Evolutionary conservation across 129 eudicot genomes (phyloP).

Genomic region (Escallonia rubra): DNA sequence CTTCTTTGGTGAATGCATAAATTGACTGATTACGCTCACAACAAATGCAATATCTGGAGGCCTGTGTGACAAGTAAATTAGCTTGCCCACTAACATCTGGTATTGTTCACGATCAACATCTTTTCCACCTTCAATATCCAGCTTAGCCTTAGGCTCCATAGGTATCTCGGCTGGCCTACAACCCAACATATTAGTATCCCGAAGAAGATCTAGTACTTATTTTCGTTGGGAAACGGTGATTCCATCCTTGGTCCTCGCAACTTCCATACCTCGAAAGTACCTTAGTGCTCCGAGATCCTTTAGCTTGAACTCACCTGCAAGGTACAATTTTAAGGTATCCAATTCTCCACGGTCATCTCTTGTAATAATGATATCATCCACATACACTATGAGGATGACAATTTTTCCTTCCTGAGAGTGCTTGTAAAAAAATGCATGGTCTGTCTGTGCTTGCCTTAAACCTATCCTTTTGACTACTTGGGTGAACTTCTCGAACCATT

Average conservation of each 20-base stretch:
- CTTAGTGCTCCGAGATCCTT: not conserved
- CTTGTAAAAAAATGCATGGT: no score
- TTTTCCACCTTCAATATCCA: not conserved
- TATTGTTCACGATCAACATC: not conserved
- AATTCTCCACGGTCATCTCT: no score
- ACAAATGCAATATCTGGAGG: not conserved
- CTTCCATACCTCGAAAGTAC: not conserved
- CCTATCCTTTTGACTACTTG: no score
- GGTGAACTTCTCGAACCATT: no score
- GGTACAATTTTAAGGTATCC: no score
- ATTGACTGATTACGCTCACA: not conserved
- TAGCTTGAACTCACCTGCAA: not conserved
- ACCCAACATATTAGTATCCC: no score
- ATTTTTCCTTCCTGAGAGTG: no score
- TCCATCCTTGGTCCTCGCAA: not conserved
- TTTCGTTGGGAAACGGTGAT: not conserved
- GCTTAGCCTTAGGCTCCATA: not conserved
- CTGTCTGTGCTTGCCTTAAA: no score
- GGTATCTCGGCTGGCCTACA: not conserved
- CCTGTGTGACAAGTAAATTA: not conserved
- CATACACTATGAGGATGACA: no score
- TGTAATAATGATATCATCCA: no score
- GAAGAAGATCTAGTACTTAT: no score
- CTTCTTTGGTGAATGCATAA: not conserved
- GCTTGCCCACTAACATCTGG: slow-evolving; percentile 2